Conservation (phyloP, 2,329 filamentous ascomycete species). For the Diplodia corticola region DNA sequence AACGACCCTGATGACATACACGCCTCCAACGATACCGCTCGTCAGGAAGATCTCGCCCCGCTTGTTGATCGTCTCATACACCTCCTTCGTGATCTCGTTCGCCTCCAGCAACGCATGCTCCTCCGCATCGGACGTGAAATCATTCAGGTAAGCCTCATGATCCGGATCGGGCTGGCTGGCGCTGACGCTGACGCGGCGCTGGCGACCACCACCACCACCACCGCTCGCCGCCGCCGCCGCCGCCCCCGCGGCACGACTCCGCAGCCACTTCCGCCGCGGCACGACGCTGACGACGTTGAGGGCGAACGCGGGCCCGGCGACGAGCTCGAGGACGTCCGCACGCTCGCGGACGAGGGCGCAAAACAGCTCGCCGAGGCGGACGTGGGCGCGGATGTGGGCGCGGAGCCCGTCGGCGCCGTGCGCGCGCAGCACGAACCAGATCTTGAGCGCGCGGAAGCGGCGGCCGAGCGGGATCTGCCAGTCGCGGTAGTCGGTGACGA, state of each 20-base stretch:
- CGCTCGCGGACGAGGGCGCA: conserved; percentile 59
- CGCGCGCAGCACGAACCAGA: conserved; percentile 89
- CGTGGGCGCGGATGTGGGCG: conserved; percentile 68
- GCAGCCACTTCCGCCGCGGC: conserved; percentile 35
- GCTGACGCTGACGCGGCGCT: conserved; percentile 22
- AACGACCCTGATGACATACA: conserved; percentile 79
- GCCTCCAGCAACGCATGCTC: conserved; percentile 53
- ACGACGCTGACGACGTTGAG: conserved; percentile 75
- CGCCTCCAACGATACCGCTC: conserved; percentile 68
- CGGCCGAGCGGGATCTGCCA: conserved; percentile 95
- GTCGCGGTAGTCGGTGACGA: conserved; percentile 93
- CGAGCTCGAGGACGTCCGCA: conserved; percentile 71
- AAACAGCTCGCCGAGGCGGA: conserved; percentile 71
- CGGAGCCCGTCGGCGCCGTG: conserved; percentile 78
- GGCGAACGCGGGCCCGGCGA: conserved; percentile 74
- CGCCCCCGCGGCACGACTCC: conserved; percentile 4
- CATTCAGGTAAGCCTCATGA: conserved; percentile 37
- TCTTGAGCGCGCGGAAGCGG: conserved; percentile 83
- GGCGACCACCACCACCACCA: background rate
- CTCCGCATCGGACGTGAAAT: conserved; percentile 37
- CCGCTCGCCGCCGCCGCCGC: no score
- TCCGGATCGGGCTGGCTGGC: conserved; percentile 32
- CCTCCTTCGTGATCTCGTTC: conserved; percentile 68
- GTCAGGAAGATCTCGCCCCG: conserved; percentile 81
- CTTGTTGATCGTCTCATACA: conserved; percentile 74